A percentile compares a stretch with the other conserved stretches of the same genome.
These are phyloP conservation scores for Cladochytrium tenue DNA, from an alignment of 371 early-diverging fungal species.

Conservation along the genomic window DNA sequence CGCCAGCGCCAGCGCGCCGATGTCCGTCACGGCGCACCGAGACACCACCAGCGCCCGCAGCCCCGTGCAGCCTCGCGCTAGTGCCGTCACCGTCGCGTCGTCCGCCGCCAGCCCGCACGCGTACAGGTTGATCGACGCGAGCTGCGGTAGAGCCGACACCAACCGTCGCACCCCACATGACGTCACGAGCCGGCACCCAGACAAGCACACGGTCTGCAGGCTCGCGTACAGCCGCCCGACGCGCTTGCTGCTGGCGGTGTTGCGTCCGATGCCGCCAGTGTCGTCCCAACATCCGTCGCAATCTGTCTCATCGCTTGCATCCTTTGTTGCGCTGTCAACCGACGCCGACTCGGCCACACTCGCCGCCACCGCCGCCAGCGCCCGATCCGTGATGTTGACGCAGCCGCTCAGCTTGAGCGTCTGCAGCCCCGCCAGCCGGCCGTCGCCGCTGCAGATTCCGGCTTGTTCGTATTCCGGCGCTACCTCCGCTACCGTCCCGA, in stretches of 20 bases:
- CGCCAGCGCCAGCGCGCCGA: constrained; percentile 14
- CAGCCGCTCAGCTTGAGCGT: constrained; percentile 30
- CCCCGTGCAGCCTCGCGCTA: constrained; percentile 17
- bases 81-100: constrained; percentile 11
- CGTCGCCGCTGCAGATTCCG: not conserved
- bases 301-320: no score
- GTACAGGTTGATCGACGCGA: constrained; percentile 30
- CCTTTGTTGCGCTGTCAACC: no score
- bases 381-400: constrained; percentile 20
- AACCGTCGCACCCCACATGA: constrained; percentile 5
- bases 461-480: not conserved
- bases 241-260: not conserved
- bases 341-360: no score
- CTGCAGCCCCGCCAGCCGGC: constrained; percentile 9
- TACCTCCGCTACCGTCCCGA: not conserved
- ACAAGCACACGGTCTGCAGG: constrained; percentile 27
- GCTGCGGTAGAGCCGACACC: constrained; percentile 8
- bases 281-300: no score
- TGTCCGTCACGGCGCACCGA: constrained; percentile 18
- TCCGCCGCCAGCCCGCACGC: constrained; percentile 12
- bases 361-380: not conserved
- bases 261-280: not conserved
- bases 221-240: not conserved
- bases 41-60: constrained; percentile 18
- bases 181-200: constrained; percentile 22